Evolutionary conservation across 768 basidiomycete species (phyloP), one percentile per base, ranked within the genome.

Genomic region (Russula compacta): DNA sequence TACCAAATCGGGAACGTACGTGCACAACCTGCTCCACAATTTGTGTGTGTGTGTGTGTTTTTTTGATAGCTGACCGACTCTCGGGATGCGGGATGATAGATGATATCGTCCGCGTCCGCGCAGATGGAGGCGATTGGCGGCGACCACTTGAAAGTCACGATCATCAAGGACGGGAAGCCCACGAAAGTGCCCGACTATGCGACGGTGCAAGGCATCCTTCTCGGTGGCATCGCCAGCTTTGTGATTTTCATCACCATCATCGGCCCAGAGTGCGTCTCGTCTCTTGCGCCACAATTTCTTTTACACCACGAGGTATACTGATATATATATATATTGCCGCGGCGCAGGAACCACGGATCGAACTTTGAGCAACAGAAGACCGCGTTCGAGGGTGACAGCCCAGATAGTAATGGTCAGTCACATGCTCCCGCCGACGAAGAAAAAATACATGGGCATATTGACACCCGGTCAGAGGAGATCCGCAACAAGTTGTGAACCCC

Each of bases 341-440:
- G 19, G 19, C 19, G 21, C 59, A 71, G 71, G 49, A 73, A 74
- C 55, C 71, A 73, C 61, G 71, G 70, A 48, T 68, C 52, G 6
- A 89, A 88, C 73, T 98, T 95, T 69, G 94, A 98, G 76, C 81
- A 87, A 63, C 80, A 84, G 68, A 87, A 85, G 72, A 71, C 84
- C 2, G 92, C 90, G 1, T 88, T 87, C 73, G 87, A 94, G 69
- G 79, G 85, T 63, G 89, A 89, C 24, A 29, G 24, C 24, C 24
- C 24, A 29, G 24, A 29, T 58, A 88, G 71, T 38, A 84, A 83
- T 36, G 76, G 76, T 24, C 70, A 71, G 43, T 29, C 10, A 32
- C 33, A 10, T n/a, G 32, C 15, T 7, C 6, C 35, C 43, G 29
- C 5, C 2, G 60, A 57, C 2, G 29, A 32, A 29, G 60, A 57